phyloP scores from a whole-genome alignment of 2,329 filamentous ascomycete genomes.

The Pleoardoris graminearum region DNA sequence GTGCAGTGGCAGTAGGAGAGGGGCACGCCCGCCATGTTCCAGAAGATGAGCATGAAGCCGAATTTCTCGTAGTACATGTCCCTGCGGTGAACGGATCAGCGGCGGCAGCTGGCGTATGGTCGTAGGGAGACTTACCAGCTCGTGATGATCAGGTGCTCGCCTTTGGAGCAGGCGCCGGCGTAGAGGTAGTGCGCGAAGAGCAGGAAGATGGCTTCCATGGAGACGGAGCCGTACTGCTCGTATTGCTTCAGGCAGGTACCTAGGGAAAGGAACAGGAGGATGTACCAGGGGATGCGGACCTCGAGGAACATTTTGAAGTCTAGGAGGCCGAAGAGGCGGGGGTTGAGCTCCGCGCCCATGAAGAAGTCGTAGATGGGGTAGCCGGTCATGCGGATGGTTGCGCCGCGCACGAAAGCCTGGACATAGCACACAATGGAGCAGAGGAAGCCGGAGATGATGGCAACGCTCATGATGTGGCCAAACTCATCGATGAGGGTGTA shows the following conservation, averaged over 20 bases:
- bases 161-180: conserved; percentile 89
- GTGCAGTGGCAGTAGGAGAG: conserved; percentile 93
- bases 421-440: conserved; percentile 84
- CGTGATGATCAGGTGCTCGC: conserved; percentile 85
- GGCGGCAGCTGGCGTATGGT: too few relatives aligned
- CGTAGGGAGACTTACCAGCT: conserved; percentile 64
- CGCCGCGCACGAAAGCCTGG: conserved; percentile 78
- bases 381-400: conserved; percentile 90
- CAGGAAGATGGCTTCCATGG: conserved; percentile 80
- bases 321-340: conserved; percentile 78
- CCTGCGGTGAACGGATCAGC: conserved; percentile 51
- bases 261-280: conserved; percentile 76
- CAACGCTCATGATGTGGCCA: conserved; percentile 87
- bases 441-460: conserved; percentile 86
- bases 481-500: conserved; percentile 96
- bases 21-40: conserved; percentile 91
- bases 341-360: conserved; percentile 87
- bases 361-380: conserved; percentile 84
- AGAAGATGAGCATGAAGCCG: conserved; percentile 98
- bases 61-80: conserved; percentile 98
- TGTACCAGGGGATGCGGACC: conserved; percentile 89
- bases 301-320: conserved; percentile 98
- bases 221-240: conserved; percentile 82
- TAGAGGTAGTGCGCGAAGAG: conserved; percentile 91
- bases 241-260: conserved; percentile 81